phyloP scores from a whole-genome alignment of 164 flowering plant genomes.

The Sedum album region DNA sequence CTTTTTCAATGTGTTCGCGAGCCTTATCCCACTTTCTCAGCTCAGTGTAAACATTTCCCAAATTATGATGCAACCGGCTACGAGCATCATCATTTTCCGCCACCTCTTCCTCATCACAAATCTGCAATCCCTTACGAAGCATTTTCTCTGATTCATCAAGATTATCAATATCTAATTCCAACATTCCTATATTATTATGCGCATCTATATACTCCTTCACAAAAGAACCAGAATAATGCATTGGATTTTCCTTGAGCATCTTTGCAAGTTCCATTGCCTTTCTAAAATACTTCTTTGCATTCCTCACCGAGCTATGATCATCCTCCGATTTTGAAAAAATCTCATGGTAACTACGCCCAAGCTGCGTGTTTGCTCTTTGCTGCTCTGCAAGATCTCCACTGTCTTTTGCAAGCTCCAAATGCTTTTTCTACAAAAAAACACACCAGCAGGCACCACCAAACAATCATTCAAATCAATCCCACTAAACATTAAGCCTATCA shows the following conservation, averaged over 20 bases:
- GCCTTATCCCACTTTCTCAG: slow-evolving; percentile 79
- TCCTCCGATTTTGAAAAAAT: slow-evolving; percentile 51
- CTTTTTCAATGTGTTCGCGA: slow-evolving; percentile 60
- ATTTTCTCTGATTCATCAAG: slow-evolving; percentile 57
- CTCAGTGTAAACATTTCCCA: slow-evolving; percentile 70
- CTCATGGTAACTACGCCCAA: slow-evolving; percentile 93
- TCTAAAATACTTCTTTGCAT: slow-evolving; percentile 80
- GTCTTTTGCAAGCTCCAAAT: slow-evolving; percentile 77
- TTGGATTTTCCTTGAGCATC: slow-evolving; percentile 47
- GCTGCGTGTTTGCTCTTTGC: slow-evolving; percentile 93
- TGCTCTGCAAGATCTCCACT: slow-evolving; percentile 65
- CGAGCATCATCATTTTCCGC: slow-evolving; percentile 59
- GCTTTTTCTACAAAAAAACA: slow-evolving; percentile 59
- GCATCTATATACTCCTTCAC: slow-evolving; percentile 88
- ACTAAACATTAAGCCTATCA: neutral
- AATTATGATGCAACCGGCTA: slow-evolving; percentile 88
- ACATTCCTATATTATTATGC: slow-evolving; percentile 89
- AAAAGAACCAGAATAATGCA: slow-evolving; percentile 31
- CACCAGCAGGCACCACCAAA: neutral
- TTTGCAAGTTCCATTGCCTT: slow-evolving; percentile 70
- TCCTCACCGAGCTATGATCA: slow-evolving; percentile 53
- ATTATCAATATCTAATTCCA: slow-evolving; percentile 88
- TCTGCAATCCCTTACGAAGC: slow-evolving; percentile 52
- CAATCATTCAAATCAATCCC: neutral
- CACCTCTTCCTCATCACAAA: slow-evolving; percentile 92